Conservation (phyloP, 306 rosid species). For the Crataegus laevigata region DNA sequence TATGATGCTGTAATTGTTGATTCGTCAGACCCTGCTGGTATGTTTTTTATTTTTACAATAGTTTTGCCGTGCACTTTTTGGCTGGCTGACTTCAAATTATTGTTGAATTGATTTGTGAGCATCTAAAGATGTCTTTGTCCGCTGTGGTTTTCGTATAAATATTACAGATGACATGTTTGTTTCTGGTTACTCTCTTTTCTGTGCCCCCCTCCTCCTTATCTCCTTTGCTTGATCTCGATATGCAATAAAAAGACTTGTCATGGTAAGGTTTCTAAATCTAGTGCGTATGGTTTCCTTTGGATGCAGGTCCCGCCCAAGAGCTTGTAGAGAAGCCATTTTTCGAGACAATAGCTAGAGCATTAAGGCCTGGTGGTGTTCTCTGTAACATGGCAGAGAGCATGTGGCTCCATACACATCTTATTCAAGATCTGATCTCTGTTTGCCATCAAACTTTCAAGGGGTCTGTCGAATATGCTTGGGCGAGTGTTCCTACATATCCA, state of each 20-base stretch:
- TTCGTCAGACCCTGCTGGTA: conserved; percentile 98
- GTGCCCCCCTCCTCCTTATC: too few species aligned
- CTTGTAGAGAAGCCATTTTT: conserved; percentile 97
- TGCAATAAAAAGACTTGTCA: background rate
- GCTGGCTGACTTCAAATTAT: too few species aligned
- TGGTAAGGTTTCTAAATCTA: background rate
- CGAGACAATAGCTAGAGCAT: conserved; percentile 77
- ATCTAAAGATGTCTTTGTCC: too few species aligned
- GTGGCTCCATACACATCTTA: conserved; percentile 99
- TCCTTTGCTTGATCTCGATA: background rate
- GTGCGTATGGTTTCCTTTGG: conserved; percentile 6
- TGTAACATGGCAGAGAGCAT: conserved; percentile 99
- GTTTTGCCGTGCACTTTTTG: background rate
- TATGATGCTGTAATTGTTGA: conserved; percentile 93
- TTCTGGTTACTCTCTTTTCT: too few species aligned
- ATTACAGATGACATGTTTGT: too few species aligned
- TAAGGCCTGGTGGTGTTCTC: conserved; percentile 91
- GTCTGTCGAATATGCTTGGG: conserved; percentile 87
- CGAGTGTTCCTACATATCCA: conserved; percentile 95
- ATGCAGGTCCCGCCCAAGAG: conserved; percentile 94
- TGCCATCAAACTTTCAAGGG: conserved; percentile 77
- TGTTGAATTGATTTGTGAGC: too few species aligned
- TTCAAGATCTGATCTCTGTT: conserved; percentile 68
- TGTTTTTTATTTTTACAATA: conserved; percentile 12
- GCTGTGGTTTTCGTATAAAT: background rate